Evolutionary conservation across 1,284 basidiomycete species (phyloP), one percentile per base, ranked within the genome.

Genomic region (Polyporus tsugae): DNA sequence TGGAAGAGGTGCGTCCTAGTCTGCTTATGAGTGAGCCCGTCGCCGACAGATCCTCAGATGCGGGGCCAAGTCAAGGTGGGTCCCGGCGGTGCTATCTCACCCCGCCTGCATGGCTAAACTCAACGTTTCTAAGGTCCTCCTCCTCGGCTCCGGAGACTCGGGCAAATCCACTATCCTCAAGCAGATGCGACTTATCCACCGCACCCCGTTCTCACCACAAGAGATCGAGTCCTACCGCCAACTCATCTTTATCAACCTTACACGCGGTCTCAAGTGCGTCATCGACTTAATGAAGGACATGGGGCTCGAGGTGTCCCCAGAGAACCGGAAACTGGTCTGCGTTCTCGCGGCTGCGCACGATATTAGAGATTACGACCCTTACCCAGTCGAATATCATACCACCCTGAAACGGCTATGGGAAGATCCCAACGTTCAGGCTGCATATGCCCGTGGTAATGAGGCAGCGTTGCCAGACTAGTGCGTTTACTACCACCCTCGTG

Each of bases 101-200:
- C 55, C 65, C 64, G 33, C 68, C 62, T 39, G 41, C 38, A 58
- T 63, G 58, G 19, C 49, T 25, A 44, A 7, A 10, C 13, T n/a
- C 11, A 29, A 64, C 70, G 62, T 36, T 35, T 3, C 19, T 22
- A 72, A 93, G 91, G 91, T 94, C 22, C 84, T 98, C 63, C 85
- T 98, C 33, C 86, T 98, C 38, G 96, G 96, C 49, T 96, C 96
- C 55, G 96, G 96, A 44, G 96, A 97, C 78, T 95, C 92, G 39
- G 96, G 96, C 55, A 98, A 98, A 81, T 95, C 94, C 13, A 98
- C 96, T 4, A 86, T 96, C 73, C 87, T 96, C 78, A 96, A 96
- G 91, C 94, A 95, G 90, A 95, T 96, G 95, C 91, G 94, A 35
- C 83, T 95, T 55, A 95, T 96, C 69, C 94, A 96, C 79, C 86